Conservation (phyloP, 2,329 filamentous ascomycete species). For the Fusarium sp. region DNA sequence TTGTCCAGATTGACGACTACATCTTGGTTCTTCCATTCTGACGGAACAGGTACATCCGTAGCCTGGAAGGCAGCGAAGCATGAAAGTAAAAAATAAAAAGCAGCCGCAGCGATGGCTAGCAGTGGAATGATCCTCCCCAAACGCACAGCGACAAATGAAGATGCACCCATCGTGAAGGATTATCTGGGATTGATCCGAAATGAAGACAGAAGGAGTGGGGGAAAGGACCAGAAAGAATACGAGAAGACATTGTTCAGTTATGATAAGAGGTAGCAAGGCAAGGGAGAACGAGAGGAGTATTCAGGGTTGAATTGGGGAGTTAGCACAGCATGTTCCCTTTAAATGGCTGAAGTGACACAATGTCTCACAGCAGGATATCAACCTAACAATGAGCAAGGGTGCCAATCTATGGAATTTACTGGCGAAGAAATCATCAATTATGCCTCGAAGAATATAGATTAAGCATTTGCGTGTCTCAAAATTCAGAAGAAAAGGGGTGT, state of each 20-base stretch:
- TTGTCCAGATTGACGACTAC: not conserved
- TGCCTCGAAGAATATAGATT: not conserved
- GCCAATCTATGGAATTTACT: not conserved
- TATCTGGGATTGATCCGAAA: no score
- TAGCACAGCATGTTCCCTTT: conserved; percentile 6
- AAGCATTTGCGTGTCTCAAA: not conserved
- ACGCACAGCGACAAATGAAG: conserved; percentile 5
- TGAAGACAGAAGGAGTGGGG: not conserved
- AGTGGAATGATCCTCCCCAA: conserved; percentile 3
- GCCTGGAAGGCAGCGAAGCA: not conserved
- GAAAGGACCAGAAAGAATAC: not conserved
- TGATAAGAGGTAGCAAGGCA: not conserved
- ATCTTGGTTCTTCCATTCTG: conserved; percentile 1
- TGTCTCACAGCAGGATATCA: not conserved
- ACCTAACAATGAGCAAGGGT: not conserved
- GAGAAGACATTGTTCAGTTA: not conserved
- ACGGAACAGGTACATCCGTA: not conserved
- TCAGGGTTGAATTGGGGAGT: conserved; percentile 2
- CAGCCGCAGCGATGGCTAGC: not conserved
- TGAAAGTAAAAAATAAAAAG: not conserved
- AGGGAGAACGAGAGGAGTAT: conserved; percentile 1
- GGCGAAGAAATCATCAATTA: not conserved
- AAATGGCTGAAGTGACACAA: conserved; percentile 14
- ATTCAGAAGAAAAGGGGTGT: not conserved
- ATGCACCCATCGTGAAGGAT: conserved; percentile 5